Percentiles rank a stretch among this genome's conserved stretches.
phyloP scores from a whole-genome alignment of 2,329 filamentous ascomycete genomes.

The Alternaria panax region DNA sequence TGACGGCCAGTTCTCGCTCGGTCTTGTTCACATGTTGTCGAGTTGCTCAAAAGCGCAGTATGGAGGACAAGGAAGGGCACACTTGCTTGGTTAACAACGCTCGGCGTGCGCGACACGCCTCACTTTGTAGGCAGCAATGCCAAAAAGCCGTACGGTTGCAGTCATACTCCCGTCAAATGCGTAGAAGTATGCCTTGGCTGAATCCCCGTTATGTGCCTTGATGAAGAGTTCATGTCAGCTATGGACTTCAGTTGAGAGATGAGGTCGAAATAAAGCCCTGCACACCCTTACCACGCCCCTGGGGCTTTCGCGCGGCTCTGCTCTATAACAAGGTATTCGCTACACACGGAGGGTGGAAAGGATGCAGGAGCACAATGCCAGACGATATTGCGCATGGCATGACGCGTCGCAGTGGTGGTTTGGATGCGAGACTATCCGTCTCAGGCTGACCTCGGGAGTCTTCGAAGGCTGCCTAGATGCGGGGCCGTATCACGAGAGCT shows the following conservation, averaged over 20 bases:
- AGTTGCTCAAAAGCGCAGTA: background rate
- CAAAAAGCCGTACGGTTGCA: background rate
- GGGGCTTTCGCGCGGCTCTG: background rate
- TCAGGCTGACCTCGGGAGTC: background rate
- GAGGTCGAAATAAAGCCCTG: conserved; percentile 10
- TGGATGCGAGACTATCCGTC: background rate
- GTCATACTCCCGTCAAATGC: background rate
- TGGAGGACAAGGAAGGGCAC: background rate
- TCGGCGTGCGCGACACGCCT: background rate
- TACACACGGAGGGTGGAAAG: background rate
- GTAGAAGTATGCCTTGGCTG: background rate
- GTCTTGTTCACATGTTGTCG: background rate
- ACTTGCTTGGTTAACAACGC: background rate
- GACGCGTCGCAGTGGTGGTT: background rate
- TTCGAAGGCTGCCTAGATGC: background rate
- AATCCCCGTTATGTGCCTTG: background rate
- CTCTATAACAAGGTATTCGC: background rate
- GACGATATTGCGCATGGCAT: background rate
- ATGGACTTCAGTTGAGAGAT: background rate
- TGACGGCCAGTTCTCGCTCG: background rate
- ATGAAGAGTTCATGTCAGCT: background rate
- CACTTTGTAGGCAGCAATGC: background rate
- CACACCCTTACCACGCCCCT: background rate
- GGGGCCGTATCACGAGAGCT: background rate
- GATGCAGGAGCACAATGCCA: background rate